Percentiles rank a stretch among this genome's conserved stretches.
Evolutionary conservation across 2,329 filamentous ascomycete genomes (phyloP).

Genomic region (Cladophialophora carrionii): DNA sequence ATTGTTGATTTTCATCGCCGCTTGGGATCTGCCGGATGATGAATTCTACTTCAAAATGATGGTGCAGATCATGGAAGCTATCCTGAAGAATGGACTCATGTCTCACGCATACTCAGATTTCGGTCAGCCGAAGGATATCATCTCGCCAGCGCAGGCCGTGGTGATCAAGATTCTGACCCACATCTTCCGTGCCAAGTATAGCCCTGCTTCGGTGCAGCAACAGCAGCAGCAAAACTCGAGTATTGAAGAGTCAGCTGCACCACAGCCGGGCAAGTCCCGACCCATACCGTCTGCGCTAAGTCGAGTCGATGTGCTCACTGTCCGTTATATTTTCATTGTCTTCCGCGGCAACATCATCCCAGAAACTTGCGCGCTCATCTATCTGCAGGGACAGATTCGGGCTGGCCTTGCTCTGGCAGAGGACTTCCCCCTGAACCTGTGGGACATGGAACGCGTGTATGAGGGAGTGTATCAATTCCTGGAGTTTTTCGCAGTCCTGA

Average conservation of each 20-base stretch:
- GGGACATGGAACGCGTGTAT: conserved; percentile 97
- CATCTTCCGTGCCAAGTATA: conserved; percentile 72
- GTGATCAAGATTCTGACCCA: conserved; percentile 88
- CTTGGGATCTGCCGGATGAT: conserved; percentile 93
- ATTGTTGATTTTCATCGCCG: conserved; percentile 91
- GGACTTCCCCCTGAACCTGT: conserved; percentile 91
- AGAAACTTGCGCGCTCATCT: conserved; percentile 91
- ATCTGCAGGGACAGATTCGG: conserved; percentile 87
- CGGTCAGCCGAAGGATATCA: conserved; percentile 91
- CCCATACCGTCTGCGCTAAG: conserved; percentile 58
- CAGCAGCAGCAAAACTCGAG: conserved; percentile 36
- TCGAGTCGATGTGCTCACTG: conserved; percentile 65
- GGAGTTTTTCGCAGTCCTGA: conserved; percentile 87
- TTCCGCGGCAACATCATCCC: conserved; percentile 92
- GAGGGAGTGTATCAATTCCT: conserved; percentile 93
- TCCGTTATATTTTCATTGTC: conserved; percentile 90
- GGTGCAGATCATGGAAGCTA: conserved; percentile 90
- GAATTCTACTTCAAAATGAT: conserved; percentile 97
- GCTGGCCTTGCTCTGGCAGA: conserved; percentile 73
- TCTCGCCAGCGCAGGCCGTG: conserved; percentile 91
- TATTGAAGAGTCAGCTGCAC: conserved; percentile 53
- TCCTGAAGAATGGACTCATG: conserved; percentile 84
- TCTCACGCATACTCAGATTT: conserved; percentile 92
- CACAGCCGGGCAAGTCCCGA: conserved; percentile 45
- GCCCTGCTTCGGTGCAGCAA: conserved; percentile 53